Conservation (phyloP, 352 stramenopile species). For the Globisporangium polare region DNA sequence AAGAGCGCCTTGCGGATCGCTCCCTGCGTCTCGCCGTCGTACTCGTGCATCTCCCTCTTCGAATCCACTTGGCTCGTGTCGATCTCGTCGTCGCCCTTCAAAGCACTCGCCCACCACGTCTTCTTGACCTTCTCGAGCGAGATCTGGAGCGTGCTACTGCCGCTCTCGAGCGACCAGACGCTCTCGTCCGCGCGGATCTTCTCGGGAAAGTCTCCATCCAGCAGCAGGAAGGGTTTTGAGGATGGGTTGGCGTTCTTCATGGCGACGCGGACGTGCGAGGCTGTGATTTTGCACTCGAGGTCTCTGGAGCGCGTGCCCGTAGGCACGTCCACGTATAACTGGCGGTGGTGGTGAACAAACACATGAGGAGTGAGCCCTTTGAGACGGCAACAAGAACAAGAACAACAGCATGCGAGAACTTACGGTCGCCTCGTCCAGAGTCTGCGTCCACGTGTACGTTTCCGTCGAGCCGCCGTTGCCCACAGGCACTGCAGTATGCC, state of each 20-base stretch:
- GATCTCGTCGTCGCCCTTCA: constrained; percentile 93
- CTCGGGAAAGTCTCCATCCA: constrained; percentile 89
- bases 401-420: constrained; percentile 9
- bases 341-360: neutral
- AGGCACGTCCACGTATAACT: constrained; percentile 86
- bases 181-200: constrained; percentile 96
- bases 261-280: constrained; percentile 81
- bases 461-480: constrained; percentile 87
- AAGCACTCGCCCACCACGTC: constrained; percentile 97
- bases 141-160: constrained; percentile 58
- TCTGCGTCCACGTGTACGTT: constrained; percentile 98
- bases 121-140: constrained; percentile 96
- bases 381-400: neutral
- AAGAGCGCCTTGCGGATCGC: constrained; percentile 99
- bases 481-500: constrained; percentile 57
- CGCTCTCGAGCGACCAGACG: constrained; percentile 94
- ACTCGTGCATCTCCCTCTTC: constrained; percentile 94
- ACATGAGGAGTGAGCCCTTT: neutral
- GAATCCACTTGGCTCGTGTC: constrained; percentile 97
- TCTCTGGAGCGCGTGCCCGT: constrained; percentile 87
- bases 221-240: constrained; percentile 32
- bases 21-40: constrained; percentile 95
- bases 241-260: constrained; percentile 36
- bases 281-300: constrained; percentile 88
- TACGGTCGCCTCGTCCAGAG: constrained; percentile 93